These are phyloP conservation scores for Cordyceps militaris DNA, from an alignment of 2,329 filamentous ascomycete species.

Conservation along the genomic window DNA sequence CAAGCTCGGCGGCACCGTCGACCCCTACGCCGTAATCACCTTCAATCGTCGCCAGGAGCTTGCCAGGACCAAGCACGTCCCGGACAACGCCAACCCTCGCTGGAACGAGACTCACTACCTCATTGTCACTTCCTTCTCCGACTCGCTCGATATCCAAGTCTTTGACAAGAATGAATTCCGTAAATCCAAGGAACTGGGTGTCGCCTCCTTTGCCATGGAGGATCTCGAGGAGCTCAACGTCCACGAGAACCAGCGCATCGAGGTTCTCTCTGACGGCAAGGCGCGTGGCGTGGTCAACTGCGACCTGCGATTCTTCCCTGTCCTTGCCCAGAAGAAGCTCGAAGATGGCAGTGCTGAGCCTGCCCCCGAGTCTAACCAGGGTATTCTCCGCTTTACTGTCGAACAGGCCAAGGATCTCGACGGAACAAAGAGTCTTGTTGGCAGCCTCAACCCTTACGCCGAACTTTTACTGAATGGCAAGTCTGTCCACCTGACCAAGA, in stretches of 20 bases:
- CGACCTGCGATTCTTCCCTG: slow-evolving; percentile 92
- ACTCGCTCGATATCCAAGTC: slow-evolving; percentile 75
- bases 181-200: slow-evolving; percentile 92
- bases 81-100: slow-evolving; percentile 76
- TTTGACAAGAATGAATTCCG: slow-evolving; percentile 94
- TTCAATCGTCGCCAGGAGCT: slow-evolving; percentile 77
- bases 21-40: slow-evolving; percentile 81
- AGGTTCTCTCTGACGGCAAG: slow-evolving; percentile 79
- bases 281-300: slow-evolving; percentile 70
- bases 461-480: slow-evolving; percentile 84
- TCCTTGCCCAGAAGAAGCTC: slow-evolving; percentile 64
- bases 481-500: slow-evolving; percentile 81
- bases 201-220: slow-evolving; percentile 79
- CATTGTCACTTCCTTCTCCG: slow-evolving; percentile 84
- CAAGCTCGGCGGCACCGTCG: slow-evolving; percentile 83
- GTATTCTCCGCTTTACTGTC: slow-evolving; percentile 87
- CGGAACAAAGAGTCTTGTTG: slow-evolving; percentile 83
- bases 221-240: slow-evolving; percentile 68
- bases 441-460: slow-evolving; percentile 80
- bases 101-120: slow-evolving; percentile 98
- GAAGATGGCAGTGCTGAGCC: slow-evolving; percentile 73
- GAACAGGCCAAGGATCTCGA: slow-evolving; percentile 97
- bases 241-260: slow-evolving; percentile 77
- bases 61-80: slow-evolving; percentile 80
- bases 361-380: slow-evolving; percentile 82